These are phyloP conservation scores for Tolypocladium nubicola DNA, from an alignment of 2,329 filamentous ascomycete genomes.

Conservation along the genomic window DNA sequence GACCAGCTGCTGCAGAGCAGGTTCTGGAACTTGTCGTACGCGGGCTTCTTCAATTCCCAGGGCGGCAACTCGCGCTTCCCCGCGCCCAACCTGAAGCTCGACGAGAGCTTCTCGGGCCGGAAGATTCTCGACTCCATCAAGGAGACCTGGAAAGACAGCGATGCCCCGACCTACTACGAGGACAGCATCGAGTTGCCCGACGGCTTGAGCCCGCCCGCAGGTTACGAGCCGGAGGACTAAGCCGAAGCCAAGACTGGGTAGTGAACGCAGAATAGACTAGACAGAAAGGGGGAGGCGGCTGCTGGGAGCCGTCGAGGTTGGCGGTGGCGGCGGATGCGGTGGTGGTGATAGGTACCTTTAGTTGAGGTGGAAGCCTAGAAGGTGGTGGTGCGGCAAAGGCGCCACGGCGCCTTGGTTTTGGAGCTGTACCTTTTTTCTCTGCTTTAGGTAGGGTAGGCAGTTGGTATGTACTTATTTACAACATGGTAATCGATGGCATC, in stretches of 20 bases:
- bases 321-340: too few relatives aligned
- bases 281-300: neutral
- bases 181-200: constrained; percentile 28
- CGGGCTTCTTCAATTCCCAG: constrained; percentile 32
- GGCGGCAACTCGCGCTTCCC: constrained; percentile 24
- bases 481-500: constrained; percentile 1
- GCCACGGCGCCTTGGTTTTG: neutral
- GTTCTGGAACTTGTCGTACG: constrained; percentile 44
- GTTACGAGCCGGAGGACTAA: constrained; percentile 16
- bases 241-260: neutral
- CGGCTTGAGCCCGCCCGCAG: constrained; percentile 30
- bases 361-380: too few relatives aligned
- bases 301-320: neutral
- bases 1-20: constrained; percentile 24
- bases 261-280: neutral
- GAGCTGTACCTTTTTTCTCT: neutral
- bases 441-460: neutral
- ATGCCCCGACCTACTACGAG: constrained; percentile 30
- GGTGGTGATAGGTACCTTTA: too few relatives aligned
- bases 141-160: constrained; percentile 24
- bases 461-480: neutral
- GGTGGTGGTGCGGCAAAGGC: too few relatives aligned
- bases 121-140: constrained; percentile 26
- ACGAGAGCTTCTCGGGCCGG: constrained; percentile 19
- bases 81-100: constrained; percentile 27